Evolutionary conservation across 2,329 filamentous ascomycete species (phyloP).

Genomic region (Tolypocladium tundrense): DNA sequence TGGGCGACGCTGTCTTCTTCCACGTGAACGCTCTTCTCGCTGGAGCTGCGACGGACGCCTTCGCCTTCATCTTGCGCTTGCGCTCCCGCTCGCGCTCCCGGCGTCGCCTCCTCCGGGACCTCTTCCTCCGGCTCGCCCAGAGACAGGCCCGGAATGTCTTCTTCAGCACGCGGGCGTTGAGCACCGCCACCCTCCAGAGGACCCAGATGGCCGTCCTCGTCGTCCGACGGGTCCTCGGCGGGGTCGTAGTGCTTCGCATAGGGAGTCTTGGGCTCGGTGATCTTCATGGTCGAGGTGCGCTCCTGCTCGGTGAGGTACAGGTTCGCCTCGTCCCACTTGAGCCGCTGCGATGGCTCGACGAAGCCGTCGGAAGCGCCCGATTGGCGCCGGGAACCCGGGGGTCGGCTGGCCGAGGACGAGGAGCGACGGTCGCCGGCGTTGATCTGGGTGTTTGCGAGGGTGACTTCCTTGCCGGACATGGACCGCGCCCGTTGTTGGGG

Average conservation of each 20-base stretch:
- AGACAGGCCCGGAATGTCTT: constrained; percentile 86
- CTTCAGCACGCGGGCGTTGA: constrained; percentile 35
- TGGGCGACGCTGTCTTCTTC: constrained; percentile 50
- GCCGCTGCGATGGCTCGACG: constrained; percentile 52
- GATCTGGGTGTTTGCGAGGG: constrained; percentile 84
- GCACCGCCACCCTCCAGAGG: constrained; percentile 15
- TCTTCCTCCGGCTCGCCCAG: constrained; percentile 85
- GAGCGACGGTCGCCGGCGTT: constrained; percentile 88
- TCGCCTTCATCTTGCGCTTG: constrained; percentile 10
- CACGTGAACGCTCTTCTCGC: constrained; percentile 69
- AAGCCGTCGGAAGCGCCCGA: constrained; percentile 42
- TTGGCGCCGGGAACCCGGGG: constrained; percentile 58
- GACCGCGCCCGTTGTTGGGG: constrained; percentile 24
- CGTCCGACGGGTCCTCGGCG: constrained; percentile 74
- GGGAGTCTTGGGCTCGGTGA: constrained; percentile 95
- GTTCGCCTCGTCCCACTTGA: constrained; percentile 99
- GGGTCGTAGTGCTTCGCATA: constrained; percentile 91
- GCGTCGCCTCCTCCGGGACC: constrained; percentile 31
- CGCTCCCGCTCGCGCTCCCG: constrained; percentile 19
- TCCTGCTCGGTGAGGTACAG: constrained; percentile 96
- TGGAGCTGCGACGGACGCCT: constrained; percentile 24
- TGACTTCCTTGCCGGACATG: constrained; percentile 71
- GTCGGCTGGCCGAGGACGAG: constrained; percentile 60
- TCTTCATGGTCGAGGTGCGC: constrained; percentile 95
- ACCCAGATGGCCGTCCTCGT: constrained; percentile 36